Conservation (phyloP, 257 asterid genomes). For the Solanum peruvianum region DNA sequence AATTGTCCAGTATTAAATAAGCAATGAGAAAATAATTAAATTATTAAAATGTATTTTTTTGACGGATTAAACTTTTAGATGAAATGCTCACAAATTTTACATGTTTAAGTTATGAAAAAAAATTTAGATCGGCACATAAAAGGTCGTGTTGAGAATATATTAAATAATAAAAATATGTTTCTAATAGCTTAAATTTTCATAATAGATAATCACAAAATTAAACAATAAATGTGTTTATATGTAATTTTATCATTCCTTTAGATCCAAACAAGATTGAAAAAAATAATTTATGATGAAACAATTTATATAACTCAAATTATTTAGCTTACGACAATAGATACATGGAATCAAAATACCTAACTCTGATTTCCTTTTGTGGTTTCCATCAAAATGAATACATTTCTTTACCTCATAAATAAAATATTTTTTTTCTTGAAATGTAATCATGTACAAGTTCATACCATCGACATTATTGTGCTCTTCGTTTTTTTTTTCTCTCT, state of each 20-base stretch:
- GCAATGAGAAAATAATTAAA: too few relatives aligned
- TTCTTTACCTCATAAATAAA: neutral
- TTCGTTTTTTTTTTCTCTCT: neutral
- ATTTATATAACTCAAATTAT: neutral
- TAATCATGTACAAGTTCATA: neutral
- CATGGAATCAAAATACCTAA: neutral
- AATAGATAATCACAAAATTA: neutral
- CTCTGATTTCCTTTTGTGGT: neutral
- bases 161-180: too few relatives aligned
- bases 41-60: too few relatives aligned
- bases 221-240: neutral
- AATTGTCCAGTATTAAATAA: neutral
- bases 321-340: neutral
- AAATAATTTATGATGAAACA: neutral
- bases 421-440: too few relatives aligned
- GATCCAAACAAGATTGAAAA: neutral
- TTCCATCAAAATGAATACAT: neutral
- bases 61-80: too few relatives aligned
- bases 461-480: too few relatives aligned
- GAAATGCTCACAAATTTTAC: neutral
- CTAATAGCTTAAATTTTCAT: too few relatives aligned
- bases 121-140: rapidly evolving
- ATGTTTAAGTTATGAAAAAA: too few relatives aligned
- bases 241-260: neutral
- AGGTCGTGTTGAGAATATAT: neutral